Base-by-base conservation (phyloP, 306 rosid genomes). In the Alnus rubra region DNA sequence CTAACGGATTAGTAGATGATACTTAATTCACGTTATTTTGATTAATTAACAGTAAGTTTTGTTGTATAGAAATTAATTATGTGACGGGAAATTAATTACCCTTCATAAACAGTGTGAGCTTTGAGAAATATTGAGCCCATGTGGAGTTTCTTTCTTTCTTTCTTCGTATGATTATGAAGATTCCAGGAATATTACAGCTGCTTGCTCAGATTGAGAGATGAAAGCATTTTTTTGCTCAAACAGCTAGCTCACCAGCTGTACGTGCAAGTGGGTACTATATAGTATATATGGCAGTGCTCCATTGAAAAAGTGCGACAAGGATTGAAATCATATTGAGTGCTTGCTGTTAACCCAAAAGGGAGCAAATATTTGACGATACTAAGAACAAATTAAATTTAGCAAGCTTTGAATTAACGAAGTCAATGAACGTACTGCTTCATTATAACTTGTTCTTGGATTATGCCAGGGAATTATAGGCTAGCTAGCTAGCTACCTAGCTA, bases 161-260 rank as follows among this genome's bases (percentile, higher is more conserved):
- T 59, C 7, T 28, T 23, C 10, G 3, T 28, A 59, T 59, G 37
- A 10, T 28, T 59, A 10, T 59, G 65, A 59, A 28, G 65, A 59
- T 59, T 59, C 65, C 65, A 28, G 31, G 37, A 59, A 59, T 59
- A 10, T 59, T 23, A 59, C 65, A 59, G 65, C 65, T 59, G 65
- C 65, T 28, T 59, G 65, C 65, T 59, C 16, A 59, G 5, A 23
- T 19, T 28, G 65, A 59, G 28, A 23, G 65, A 30, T 1, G 30
- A 9, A 4, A 42, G 45, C 7, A 42, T 42, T 49, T 49, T 59
- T 10, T 10, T 4, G 16, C 37, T 4, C 14, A 59, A 59, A 59
- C 65, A 59, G 65, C 65, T 59, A 59, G 65, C 65, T 59, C 45
- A 42, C 45, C 45, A 42, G 45, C 45, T 42, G 45, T 39, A 5